Percentiles rank a stretch among this genome's conserved stretches.
Conservation (phyloP, 2,329 filamentous ascomycete genomes). For the Colletotrichum sp. region DNA sequence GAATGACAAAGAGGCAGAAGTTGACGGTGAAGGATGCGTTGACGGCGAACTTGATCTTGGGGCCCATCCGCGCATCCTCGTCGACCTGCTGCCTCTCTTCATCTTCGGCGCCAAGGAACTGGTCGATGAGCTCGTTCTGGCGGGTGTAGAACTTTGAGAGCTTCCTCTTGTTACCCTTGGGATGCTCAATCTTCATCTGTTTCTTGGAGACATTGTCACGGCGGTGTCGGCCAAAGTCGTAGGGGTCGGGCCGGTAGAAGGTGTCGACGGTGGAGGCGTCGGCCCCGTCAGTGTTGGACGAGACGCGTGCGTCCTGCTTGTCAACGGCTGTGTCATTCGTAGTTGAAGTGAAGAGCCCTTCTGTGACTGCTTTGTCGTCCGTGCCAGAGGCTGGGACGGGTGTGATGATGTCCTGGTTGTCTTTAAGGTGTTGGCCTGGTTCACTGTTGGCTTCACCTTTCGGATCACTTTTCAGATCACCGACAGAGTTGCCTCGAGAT, state of each 20-base stretch:
- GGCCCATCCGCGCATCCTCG: conserved; percentile 54
- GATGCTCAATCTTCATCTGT: conserved; percentile 54
- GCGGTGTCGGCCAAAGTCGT: conserved; percentile 44
- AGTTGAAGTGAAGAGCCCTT: neutral
- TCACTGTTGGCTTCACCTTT: conserved; percentile 1
- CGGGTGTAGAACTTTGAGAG: conserved; percentile 52
- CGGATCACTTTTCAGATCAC: neutral
- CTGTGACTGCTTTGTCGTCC: neutral
- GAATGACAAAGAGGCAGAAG: conserved; percentile 60
- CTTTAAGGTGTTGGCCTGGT: neutral
- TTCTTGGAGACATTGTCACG: conserved; percentile 42
- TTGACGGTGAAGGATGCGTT: conserved; percentile 56
- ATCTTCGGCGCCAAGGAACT: conserved; percentile 59
- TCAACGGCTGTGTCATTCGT: neutral
- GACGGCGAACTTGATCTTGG: conserved; percentile 58
- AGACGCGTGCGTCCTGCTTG: neutral
- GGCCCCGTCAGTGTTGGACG: neutral
- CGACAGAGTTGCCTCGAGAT: conserved; percentile 6
- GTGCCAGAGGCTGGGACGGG: conserved; percentile 1
- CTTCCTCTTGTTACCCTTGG: conserved; percentile 45
- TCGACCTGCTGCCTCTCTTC: conserved; percentile 57
- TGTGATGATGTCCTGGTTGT: neutral
- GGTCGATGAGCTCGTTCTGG: conserved; percentile 54
- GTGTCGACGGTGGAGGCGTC: conserved; percentile 11
- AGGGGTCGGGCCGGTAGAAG: conserved; percentile 33